Base-by-base conservation (phyloP, 495 filamentous ascomycete species). In the Neurospora sp. region DNA sequence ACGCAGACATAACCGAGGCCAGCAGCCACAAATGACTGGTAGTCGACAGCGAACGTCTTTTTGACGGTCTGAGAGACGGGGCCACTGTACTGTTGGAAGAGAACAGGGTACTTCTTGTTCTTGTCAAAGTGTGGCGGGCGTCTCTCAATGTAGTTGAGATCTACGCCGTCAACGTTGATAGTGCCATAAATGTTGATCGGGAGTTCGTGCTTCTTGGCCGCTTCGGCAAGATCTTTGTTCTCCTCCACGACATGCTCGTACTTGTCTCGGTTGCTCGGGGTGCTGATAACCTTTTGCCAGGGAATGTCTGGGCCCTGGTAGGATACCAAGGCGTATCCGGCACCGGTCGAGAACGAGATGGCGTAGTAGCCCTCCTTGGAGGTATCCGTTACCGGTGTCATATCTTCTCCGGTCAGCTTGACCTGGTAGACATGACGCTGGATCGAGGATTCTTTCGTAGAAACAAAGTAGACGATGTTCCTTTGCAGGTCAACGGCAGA, bases 1-100 rank as follows among this genome's bases (percentile, higher is more conserved):
- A 99, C 92, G 48, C 97, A 95, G 71, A 99, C 87, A 83, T 98
- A 98, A n/a, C 93, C 94, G 0, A 99, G 86, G 35, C 83, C 89
- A 4, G 92, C 92, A 40, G 96, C 93, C 65, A 98, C 82, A 79
- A 96, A 98, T 0, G 93, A 88, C 80, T 98, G 94, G 79, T 94
- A 99, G 78, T 98, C 93, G 65, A 98, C 89, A 2, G 77, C 81
- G 81, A 97, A 98, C 69, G 82, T 88, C 81, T 95, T 94, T 74
- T 90, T 83, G 1, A 99, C 96, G 0, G 85, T 87, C 79, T 99
- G 96, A 22, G 93, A 97, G 27, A 92, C 93, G 0, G 96, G 96
- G 6, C 96, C 96, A 40, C 91, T 92, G 80, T 99, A 99, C 68
- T 97, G 88, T 75, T 92, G 90, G 84, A 99, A 99, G 2, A 99